Base-by-base conservation (phyloP, 768 basidiomycete species). In the Tricholoma sp. region DNA sequence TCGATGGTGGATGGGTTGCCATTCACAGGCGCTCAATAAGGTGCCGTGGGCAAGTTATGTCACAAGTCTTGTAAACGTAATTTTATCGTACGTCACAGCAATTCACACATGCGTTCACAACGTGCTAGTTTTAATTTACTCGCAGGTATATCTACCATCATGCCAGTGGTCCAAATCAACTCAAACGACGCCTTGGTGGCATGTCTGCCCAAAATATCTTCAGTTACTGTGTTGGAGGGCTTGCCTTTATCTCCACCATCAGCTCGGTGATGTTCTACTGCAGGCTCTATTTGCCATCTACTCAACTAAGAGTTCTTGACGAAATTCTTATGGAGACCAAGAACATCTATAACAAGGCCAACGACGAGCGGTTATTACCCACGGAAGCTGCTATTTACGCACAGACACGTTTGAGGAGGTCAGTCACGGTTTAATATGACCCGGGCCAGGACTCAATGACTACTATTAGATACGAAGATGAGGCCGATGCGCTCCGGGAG, bases 201-300 rank as follows among this genome's bases (percentile, higher is more conserved):
- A 34, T 59, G 46, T 14, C 49, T 7, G 27, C 46, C 22, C 16
- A 47, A 27, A 49, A 51, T 45, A 27, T 54, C 43, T 56, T 61
- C 52, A 56, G 51, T 21, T 56, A 61, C 19, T 49, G 57, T 41
- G 50, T 59, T 12, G 62, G 59, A 10, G 53, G 39, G 0, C 52
- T 60, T 29, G 54, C 55, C 5, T 50, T 60, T 43, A 39, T 60
- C 27, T 53, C 32, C n/a, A 41, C 54, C 27, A 9, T 56, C 2
- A 4, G 11, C 7, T 52, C 57, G 12, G 18, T 35, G 11, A 7
- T 58, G 12, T n/a, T 53, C 9, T 58, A 49, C 10, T 39, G 18
- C 18, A 35, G 32, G 21, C 5, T 19, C 11, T 57, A 54, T 8
- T 14, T 59, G 7, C 57, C 57, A 16, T 34, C 31, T n/a, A 45